These are phyloP conservation scores for Trypanosoma caninum DNA, from an alignment of 208 protist genomes.

Conservation along the genomic window DNA sequence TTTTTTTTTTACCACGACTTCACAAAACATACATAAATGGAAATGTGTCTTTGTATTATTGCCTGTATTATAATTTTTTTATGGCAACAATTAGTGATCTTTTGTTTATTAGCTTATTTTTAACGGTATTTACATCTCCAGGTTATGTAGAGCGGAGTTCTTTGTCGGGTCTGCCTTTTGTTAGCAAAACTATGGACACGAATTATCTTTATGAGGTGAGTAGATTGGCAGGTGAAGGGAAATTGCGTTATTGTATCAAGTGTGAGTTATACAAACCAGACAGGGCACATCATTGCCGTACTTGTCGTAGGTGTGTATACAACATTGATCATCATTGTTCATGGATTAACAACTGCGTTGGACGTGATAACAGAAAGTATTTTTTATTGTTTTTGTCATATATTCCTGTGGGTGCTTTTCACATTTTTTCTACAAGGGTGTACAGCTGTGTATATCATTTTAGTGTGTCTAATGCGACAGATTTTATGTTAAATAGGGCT, in stretches of 20 bases:
- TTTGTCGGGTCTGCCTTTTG: conserved; percentile 28
- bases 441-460: conserved; percentile 56
- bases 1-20: conserved; percentile 36
- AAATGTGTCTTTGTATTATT: conserved; percentile 44
- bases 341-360: conserved; percentile 81
- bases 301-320: conserved; percentile 72
- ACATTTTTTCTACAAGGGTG: conserved; percentile 45
- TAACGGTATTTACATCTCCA: conserved; percentile 24
- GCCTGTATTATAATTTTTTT: conserved; percentile 42
- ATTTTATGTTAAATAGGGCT: conserved; percentile 8
- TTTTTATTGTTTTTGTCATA: conserved; percentile 69
- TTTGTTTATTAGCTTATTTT: conserved; percentile 55
- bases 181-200: conserved; percentile 17
- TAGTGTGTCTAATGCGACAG: not conserved
- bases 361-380: conserved; percentile 70
- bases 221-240: conserved; percentile 24
- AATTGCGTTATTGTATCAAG: conserved; percentile 19
- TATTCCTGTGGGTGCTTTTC: conserved; percentile 55
- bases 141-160: conserved; percentile 34
- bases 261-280: conserved; percentile 62
- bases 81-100: conserved; percentile 49
- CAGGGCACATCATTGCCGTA: conserved; percentile 75
- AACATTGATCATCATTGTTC: conserved; percentile 77
- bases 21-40: conserved; percentile 23
- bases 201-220: conserved; percentile 34